phyloP scores from a whole-genome alignment of 768 basidiomycete species.

The Pisolithus sp. region DNA sequence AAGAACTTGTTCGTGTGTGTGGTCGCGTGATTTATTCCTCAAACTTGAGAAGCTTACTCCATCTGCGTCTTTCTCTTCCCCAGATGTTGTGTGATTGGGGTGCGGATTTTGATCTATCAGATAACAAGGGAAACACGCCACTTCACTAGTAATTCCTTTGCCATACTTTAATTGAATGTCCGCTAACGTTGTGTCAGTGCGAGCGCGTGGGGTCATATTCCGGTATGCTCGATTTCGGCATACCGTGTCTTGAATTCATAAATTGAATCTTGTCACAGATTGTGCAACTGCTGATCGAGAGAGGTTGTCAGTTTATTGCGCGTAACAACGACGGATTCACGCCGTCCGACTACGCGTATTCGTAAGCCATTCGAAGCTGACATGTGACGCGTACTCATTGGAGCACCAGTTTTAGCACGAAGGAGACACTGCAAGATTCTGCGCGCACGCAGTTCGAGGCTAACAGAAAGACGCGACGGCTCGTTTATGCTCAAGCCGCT shows the following conservation, averaged over 20 bases:
- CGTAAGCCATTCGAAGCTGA: constrained; percentile 11
- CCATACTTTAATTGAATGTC: not conserved
- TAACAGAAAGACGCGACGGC: constrained; percentile 69
- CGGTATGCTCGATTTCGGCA: constrained; percentile 40
- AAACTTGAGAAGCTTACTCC: constrained; percentile 8
- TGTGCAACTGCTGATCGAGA: constrained; percentile 80
- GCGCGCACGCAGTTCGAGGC: constrained; percentile 73
- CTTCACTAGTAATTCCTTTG: constrained; percentile 73
- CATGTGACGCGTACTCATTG: constrained; percentile 1
- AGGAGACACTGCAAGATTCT: constrained; percentile 74
- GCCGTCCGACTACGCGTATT: constrained; percentile 86
- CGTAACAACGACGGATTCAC: constrained; percentile 91
- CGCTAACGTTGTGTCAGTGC: constrained; percentile 43
- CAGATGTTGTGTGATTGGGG: constrained; percentile 90
- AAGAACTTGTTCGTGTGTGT: constrained; percentile 77
- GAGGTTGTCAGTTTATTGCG: constrained; percentile 77
- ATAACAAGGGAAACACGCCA: constrained; percentile 88
- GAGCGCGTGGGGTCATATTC: constrained; percentile 81
- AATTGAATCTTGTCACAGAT: constrained; percentile 37
- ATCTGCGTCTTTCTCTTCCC: constrained; percentile 6
- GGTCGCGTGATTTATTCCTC: not conserved
- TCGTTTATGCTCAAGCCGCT: constrained; percentile 69
- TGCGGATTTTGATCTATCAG: constrained; percentile 84
- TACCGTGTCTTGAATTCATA: constrained; percentile 7
- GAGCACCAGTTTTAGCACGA: constrained; percentile 54